Base-by-base conservation (phyloP, 2,329 filamentous ascomycete species). In the Exophiala oligosperma region DNA sequence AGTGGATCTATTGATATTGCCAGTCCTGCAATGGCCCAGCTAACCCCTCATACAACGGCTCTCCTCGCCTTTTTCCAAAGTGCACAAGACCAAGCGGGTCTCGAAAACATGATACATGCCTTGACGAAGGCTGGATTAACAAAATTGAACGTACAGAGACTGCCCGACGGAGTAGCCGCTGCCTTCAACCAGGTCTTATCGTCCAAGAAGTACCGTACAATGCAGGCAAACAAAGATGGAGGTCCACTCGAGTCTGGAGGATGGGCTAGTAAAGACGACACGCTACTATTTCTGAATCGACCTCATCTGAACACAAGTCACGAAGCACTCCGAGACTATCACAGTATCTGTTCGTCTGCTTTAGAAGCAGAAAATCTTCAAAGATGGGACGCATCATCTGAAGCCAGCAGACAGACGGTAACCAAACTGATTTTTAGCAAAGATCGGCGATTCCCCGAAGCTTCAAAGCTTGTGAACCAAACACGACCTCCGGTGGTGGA, bases 381-480 rank as follows among this genome's bases (percentile, higher is more conserved):
- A 46, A 82, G 85, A 0, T 85, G 88, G 54, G 89, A 94, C 63
- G 91, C 91, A 48, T 88, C 89, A 4, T 89, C 91, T 55, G 92
- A 94, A 70, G 88, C 88, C 32, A 91, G 96, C 69, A 85, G 92
- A 28, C 87, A 93, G 71, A 83, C 87, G 8, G 86, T 97, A 6
- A 95, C 94, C 29, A 86, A 87, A 52, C 80, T 94, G 7, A 87
- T 99, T 28, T 99, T 97, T 80, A 88, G 87, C 59, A 92, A 97
- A 64, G 94, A 99, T 69, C 86, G 92, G 59, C 87, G 94, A 37
- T 87, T 96, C 55, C 87, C 91, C 61, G 94, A 99, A 75, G 94
- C 92, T 0, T 86, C 88, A 54, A 85, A 83, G 53, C 79, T 99
- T 55, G 79, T 99, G n/a, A 92, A 94, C 56, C 94, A 94, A 28